These are phyloP conservation scores for Flammula alnicola DNA, from an alignment of 1,284 basidiomycete species.

Conservation along the genomic window DNA sequence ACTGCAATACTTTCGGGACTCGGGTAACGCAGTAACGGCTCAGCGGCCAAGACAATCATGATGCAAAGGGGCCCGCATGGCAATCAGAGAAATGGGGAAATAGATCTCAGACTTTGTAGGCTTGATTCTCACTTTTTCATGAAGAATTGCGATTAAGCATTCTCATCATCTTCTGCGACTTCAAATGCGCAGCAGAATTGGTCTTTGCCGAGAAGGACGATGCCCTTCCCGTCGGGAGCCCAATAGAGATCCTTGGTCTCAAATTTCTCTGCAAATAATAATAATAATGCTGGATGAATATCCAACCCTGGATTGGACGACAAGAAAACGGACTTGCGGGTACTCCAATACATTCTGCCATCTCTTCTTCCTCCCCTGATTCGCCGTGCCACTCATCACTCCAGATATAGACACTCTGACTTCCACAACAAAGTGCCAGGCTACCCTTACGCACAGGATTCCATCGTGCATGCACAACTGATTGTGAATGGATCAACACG, in stretches of 20 bases:
- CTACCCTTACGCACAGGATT: conserved; percentile 76
- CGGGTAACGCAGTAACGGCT: too few relatives aligned
- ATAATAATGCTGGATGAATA: neutral
- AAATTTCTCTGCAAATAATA: conserved; percentile 58
- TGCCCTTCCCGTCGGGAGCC: conserved; percentile 84
- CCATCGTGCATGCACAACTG: conserved; percentile 71
- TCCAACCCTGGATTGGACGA: neutral
- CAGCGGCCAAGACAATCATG: too few relatives aligned
- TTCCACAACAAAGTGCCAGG: conserved; percentile 71
- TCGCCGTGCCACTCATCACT: conserved; percentile 79
- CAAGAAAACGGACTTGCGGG: conserved; percentile 64
- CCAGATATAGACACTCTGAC: conserved; percentile 76
- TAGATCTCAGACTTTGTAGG: too few relatives aligned
- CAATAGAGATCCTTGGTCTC: conserved; percentile 68
- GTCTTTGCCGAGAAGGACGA: conserved; percentile 72
- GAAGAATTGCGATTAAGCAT: neutral
- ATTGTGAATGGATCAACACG: conserved; percentile 65
- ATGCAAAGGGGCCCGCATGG: too few relatives aligned
- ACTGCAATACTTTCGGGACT: too few relatives aligned
- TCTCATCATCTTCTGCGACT: conserved; percentile 54
- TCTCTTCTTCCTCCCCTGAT: conserved; percentile 60
- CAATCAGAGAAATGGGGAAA: too few relatives aligned
- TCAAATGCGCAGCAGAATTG: conserved; percentile 86
- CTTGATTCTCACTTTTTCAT: too few relatives aligned
- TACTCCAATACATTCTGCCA: conserved; percentile 82